Percentiles rank a stretch among this genome's conserved stretches.
These are phyloP conservation scores for Pseudomonodictys pantanalensis DNA, from an alignment of 495 filamentous ascomycete genomes.

Conservation along the genomic window DNA sequence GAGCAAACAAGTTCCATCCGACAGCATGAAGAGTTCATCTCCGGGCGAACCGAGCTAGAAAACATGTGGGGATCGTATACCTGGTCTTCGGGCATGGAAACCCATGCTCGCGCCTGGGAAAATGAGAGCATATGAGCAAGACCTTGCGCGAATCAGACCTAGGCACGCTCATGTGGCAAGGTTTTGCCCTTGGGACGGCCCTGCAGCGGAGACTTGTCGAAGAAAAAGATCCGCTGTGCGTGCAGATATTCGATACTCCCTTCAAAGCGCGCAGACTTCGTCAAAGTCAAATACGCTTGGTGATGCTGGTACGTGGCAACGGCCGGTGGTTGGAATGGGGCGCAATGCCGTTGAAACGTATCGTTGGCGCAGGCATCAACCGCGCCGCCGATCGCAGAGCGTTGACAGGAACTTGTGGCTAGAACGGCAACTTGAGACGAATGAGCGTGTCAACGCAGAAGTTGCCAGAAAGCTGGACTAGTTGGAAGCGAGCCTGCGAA, in stretches of 20 bases:
- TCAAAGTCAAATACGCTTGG: background rate
- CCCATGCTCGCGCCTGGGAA: background rate
- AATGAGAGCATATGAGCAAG: no score
- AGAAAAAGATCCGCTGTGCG: background rate
- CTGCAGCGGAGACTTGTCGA: slow-evolving; percentile 7
- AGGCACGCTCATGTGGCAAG: slow-evolving; percentile 19
- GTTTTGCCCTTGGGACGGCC: slow-evolving; percentile 10
- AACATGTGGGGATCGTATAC: slow-evolving; percentile 12
- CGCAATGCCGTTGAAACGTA: slow-evolving; percentile 29
- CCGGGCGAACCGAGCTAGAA: background rate
- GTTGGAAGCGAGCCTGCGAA: background rate
- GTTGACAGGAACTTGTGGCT: background rate
- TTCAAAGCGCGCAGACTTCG: background rate
- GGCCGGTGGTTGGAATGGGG: background rate
- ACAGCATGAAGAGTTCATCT: slow-evolving; percentile 25
- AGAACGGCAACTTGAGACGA: background rate
- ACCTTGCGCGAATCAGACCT: slow-evolving; percentile 25
- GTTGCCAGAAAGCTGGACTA: background rate
- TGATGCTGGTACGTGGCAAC: background rate
- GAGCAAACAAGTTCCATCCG: slow-evolving; percentile 2
- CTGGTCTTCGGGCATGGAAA: slow-evolving; percentile 1
- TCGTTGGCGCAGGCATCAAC: slow-evolving; percentile 14
- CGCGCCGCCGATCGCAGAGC: slow-evolving; percentile 17
- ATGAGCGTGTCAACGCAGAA: background rate
- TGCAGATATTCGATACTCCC: background rate